These are phyloP conservation scores for Terana coerulea DNA, from an alignment of 768 basidiomycete species.

Conservation along the genomic window DNA sequence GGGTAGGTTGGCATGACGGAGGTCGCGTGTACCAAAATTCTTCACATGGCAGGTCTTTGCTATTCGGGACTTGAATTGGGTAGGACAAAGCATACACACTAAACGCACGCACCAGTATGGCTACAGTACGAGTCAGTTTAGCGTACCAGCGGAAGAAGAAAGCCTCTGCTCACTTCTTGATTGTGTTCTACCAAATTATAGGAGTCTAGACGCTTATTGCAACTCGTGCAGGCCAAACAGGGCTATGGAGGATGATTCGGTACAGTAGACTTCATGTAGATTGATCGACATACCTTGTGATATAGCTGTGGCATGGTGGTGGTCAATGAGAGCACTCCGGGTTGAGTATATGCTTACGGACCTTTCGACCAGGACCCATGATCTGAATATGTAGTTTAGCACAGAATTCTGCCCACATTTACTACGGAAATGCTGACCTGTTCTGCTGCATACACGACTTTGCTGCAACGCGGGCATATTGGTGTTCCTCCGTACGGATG, in stretches of 20 bases:
- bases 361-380: conserved; percentile 88
- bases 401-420: background rate
- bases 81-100: background rate
- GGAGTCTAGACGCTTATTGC: conserved; percentile 78
- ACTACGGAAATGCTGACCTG: conserved; percentile 47
- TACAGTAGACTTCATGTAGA: conserved; percentile 6
- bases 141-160: background rate
- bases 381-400: conserved; percentile 40
- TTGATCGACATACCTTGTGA: conserved; percentile 54
- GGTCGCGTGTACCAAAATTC: conserved; percentile 72
- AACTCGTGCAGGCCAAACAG: conserved; percentile 74
- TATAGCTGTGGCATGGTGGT: conserved; percentile 53
- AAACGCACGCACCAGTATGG: conserved; percentile 37
- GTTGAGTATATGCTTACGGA: conserved; percentile 31
- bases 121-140: conserved; percentile 19
- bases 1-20: conserved; percentile 69
- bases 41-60: conserved; percentile 82
- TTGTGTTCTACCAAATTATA: conserved; percentile 78
- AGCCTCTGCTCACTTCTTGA: conserved; percentile 56
- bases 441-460: conserved; percentile 83
- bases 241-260: conserved; percentile 42
- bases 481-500: conserved; percentile 71
- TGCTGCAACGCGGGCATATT: conserved; percentile 69
- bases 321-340: no score
- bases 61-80: conserved; percentile 27